These are phyloP conservation scores for Lichenothelia convexa DNA, from an alignment of 495 filamentous ascomycete genomes.

Conservation along the genomic window DNA sequence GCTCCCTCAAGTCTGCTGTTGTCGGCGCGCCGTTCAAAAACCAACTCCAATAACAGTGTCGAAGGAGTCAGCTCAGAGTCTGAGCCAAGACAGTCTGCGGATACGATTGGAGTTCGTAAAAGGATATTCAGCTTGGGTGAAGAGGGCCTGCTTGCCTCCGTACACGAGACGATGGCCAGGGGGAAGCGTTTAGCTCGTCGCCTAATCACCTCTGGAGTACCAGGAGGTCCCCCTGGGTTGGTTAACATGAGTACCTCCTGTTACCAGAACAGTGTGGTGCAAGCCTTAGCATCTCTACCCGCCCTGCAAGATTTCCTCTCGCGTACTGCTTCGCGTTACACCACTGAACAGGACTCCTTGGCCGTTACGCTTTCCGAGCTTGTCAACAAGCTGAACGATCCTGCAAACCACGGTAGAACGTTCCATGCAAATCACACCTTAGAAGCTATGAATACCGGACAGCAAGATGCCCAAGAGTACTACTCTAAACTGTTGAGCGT, in stretches of 20 bases:
- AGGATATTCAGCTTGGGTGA: slow-evolving; percentile 48
- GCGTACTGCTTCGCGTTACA: slow-evolving; percentile 15
- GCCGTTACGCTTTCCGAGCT: slow-evolving; percentile 42
- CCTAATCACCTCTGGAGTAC: too few species aligned
- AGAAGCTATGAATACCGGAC: slow-evolving; percentile 78
- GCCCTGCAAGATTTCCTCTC: slow-evolving; percentile 36
- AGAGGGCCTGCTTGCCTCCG: too few species aligned
- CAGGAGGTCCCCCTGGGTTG: slow-evolving; percentile 47
- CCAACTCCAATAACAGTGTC: too few species aligned
- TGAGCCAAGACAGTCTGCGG: too few species aligned
- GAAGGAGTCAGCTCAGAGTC: too few species aligned
- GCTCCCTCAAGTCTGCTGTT: slow-evolving; percentile 15
- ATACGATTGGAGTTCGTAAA: slow-evolving; percentile 50
- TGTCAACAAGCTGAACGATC: slow-evolving; percentile 46
- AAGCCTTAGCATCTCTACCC: slow-evolving; percentile 62
- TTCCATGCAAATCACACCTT: slow-evolving; percentile 62
- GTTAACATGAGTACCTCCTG: slow-evolving; percentile 91
- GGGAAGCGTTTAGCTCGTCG: too few species aligned
- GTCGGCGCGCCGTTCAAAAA: too few species aligned
- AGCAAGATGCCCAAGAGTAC: slow-evolving; percentile 98
- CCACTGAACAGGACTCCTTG: slow-evolving; percentile 20
- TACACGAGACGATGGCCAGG: too few species aligned
- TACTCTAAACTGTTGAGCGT: slow-evolving; percentile 78
- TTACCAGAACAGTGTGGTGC: slow-evolving; percentile 89
- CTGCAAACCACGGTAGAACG: slow-evolving; percentile 44